phyloP scores from a whole-genome alignment of 2,329 filamentous ascomycete genomes.

The Fusarium graminum region DNA sequence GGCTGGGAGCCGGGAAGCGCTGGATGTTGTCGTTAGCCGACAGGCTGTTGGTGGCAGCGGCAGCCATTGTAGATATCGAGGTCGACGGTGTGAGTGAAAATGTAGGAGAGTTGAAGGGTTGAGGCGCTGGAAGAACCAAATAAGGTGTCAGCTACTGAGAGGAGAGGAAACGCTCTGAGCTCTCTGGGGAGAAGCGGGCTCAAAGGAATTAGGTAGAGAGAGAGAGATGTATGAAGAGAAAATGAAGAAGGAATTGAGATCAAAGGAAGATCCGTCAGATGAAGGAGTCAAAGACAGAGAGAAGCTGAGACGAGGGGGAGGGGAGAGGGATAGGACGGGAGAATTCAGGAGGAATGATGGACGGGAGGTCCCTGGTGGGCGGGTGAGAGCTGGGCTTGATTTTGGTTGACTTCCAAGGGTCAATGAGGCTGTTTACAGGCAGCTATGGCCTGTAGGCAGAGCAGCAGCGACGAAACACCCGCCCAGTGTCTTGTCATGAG shows the following conservation, averaged over 20 bases:
- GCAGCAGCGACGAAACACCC: conserved; percentile 14
- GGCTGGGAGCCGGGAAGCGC: conserved; percentile 92
- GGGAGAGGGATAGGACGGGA: conserved; percentile 35
- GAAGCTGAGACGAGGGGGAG: conserved; percentile 33
- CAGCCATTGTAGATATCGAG: conserved; percentile 63
- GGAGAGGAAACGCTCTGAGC: conserved; percentile 46
- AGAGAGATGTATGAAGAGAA: conserved; percentile 42
- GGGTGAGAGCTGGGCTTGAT: conserved; percentile 48
- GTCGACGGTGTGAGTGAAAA: conserved; percentile 41
- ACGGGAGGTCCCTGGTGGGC: conserved; percentile 36
- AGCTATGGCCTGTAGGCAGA: conserved; percentile 1
- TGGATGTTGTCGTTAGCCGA: conserved; percentile 99
- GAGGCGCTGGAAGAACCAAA: conserved; percentile 43
- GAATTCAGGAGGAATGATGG: conserved; percentile 50
- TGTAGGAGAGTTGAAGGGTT: conserved; percentile 28
- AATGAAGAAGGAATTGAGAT: conserved; percentile 38
- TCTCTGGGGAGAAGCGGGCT: conserved; percentile 42
- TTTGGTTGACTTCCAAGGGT: conserved; percentile 48
- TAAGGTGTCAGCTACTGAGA: conserved; percentile 44
- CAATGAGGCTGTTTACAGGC: conserved; percentile 42
- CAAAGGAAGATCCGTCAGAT: conserved; percentile 43
- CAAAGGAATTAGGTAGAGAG: conserved; percentile 49
- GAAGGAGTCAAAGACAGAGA: conserved; percentile 43
- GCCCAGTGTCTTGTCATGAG: conserved; percentile 17
- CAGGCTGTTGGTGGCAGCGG: conserved; percentile 65